Evolutionary conservation across 257 asterid species (phyloP).

Genomic region (Gardenia jasminoides): DNA sequence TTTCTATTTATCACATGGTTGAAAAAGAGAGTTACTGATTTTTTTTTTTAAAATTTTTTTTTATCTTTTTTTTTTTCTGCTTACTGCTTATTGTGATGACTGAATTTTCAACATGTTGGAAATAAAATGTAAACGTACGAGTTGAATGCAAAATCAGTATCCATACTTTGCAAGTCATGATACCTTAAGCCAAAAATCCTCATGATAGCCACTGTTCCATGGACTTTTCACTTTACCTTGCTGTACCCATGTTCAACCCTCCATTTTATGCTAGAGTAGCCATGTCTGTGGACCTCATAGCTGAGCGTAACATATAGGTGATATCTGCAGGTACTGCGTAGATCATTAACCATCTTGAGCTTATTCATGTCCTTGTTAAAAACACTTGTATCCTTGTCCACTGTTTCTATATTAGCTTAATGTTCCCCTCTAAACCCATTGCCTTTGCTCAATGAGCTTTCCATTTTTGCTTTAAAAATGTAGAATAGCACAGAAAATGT

Average conservation of each 20-base stretch:
- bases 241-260: too few species aligned
- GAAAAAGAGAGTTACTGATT: neutral
- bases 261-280: too few species aligned
- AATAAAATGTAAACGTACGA: neutral
- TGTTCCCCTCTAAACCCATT: neutral
- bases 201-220: neutral
- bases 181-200: neutral
- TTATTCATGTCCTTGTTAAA: neutral
- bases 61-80: neutral
- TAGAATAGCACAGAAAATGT: neutral
- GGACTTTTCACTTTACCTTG: neutral
- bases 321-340: neutral
- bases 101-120: neutral
- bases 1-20: neutral
- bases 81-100: neutral
- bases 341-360: neutral
- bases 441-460: neutral
- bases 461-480: neutral
- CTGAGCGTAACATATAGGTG: neutral
- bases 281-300: too few species aligned
- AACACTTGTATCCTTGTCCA: neutral
- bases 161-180: neutral
- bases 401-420: neutral
- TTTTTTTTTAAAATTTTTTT: neutral
- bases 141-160: neutral